A percentile compares a stretch with the other conserved stretches of the same genome.
These are phyloP conservation scores for Yamadazyma pseudoaaseri DNA, from an alignment of 1,139 yeast genomes.

Conservation along the genomic window DNA sequence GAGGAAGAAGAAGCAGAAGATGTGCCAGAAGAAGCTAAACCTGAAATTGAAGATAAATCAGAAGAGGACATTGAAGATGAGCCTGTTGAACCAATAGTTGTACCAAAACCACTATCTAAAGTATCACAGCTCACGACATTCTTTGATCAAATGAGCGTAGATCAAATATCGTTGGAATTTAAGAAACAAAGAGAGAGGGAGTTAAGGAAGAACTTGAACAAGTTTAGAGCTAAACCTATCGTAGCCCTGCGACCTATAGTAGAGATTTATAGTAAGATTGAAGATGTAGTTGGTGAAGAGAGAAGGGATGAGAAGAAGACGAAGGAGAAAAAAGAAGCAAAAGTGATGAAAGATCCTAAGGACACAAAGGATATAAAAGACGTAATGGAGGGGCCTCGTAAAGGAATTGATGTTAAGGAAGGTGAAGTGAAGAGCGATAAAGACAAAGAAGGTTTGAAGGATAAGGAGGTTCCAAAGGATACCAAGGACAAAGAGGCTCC, in stretches of 20 bases:
- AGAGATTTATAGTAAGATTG: constrained; percentile 84
- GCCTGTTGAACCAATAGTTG: neutral
- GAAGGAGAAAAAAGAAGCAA: constrained; percentile 1
- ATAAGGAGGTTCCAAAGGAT: constrained; percentile 6
- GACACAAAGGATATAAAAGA: neutral
- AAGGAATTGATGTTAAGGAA: neutral
- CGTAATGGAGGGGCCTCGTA: neutral
- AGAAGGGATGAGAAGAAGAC: constrained; percentile 17
- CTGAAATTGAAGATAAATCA: constrained; percentile 18
- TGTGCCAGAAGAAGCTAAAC: neutral
- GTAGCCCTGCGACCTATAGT: constrained; percentile 84
- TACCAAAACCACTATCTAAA: constrained; percentile 14
- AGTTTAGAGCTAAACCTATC: constrained; percentile 74
- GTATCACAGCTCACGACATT: constrained; percentile 67
- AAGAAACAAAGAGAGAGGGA: constrained; percentile 85
- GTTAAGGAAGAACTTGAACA: constrained; percentile 56
- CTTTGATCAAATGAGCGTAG: constrained; percentile 77
- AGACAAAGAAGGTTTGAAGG: constrained; percentile 4
- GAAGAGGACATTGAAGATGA: constrained; percentile 15
- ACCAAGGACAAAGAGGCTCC: constrained; percentile 11
- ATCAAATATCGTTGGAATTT: constrained; percentile 79
- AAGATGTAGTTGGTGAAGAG: constrained; percentile 70
- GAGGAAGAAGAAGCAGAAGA: neutral
- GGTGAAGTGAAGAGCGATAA: constrained; percentile 2
- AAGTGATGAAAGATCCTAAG: neutral